phyloP scores from a whole-genome alignment of 768 basidiomycete species.

The Amanita inopinata region DNA sequence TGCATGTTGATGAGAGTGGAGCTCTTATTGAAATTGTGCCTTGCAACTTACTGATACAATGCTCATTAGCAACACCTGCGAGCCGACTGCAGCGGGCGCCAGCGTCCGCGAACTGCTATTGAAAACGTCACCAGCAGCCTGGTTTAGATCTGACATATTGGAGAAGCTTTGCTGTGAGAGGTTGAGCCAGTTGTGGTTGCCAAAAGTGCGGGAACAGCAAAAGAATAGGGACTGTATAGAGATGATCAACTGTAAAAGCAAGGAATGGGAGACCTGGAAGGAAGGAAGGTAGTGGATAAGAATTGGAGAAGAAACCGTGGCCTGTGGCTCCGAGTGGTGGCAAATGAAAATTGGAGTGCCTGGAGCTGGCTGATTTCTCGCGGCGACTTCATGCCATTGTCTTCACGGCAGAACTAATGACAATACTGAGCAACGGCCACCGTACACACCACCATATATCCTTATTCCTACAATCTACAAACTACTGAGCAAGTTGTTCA shows the following conservation, averaged over 20 bases:
- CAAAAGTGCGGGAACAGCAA: neutral
- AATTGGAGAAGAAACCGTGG: neutral
- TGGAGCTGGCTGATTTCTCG: too few relatives aligned
- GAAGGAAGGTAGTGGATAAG: neutral
- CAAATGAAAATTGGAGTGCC: too few relatives aligned
- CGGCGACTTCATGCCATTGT: too few relatives aligned
- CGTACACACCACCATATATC: too few relatives aligned
- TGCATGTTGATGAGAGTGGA: conserved; percentile 10
- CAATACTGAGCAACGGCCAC: too few relatives aligned
- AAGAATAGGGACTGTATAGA: neutral
- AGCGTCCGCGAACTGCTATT: conserved; percentile 48
- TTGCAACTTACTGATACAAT: conserved; percentile 47
- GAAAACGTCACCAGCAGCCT: conserved; percentile 30
- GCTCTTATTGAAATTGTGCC: neutral
- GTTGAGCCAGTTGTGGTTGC: conserved; percentile 1
- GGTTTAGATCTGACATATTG: conserved; percentile 26
- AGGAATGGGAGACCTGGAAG: neutral
- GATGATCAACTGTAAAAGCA: neutral
- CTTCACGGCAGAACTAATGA: too few relatives aligned
- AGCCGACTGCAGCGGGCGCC: conserved; percentile 71
- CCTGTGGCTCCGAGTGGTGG: too few relatives aligned
- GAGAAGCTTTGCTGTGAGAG: conserved; percentile 2
- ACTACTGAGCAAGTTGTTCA: conserved; percentile 42
- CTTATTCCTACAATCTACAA: conserved; percentile 10
- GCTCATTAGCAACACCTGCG: conserved; percentile 70